Evolutionary conservation across 495 filamentous ascomycete genomes (phyloP).

Genomic region (Haplographium delicatum): DNA sequence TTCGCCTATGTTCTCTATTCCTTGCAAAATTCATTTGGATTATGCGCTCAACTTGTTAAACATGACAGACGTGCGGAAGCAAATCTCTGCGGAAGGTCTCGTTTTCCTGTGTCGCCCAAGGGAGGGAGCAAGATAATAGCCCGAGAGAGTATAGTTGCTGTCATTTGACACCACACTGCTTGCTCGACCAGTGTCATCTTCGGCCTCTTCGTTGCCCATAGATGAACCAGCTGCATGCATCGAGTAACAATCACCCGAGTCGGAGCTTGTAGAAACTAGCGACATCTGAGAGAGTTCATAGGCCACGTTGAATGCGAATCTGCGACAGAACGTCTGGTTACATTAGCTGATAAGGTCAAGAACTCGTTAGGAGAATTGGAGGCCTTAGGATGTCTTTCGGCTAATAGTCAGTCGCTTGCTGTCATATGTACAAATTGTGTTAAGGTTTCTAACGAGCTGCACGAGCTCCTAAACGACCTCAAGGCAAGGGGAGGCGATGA

Average conservation of each 20-base stretch:
- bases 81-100: not conserved
- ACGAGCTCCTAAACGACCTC: no score
- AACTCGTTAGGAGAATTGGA: no score
- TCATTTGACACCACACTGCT: constrained; percentile 25
- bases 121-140: constrained; percentile 7
- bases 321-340: no score
- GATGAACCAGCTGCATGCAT: constrained; percentile 39
- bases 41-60: constrained; percentile 21
- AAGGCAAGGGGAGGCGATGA: no score
- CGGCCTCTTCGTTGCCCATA: constrained; percentile 35
- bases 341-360: no score
- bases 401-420: no score
- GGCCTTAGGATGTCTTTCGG: no score
- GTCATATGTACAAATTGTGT: no score
- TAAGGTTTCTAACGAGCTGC: no score
- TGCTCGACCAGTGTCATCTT: constrained; percentile 29
- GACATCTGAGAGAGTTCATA: constrained; percentile 29
- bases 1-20: constrained; percentile 6
- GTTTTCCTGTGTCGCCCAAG: not conserved
- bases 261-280: not conserved
- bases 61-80: constrained; percentile 21
- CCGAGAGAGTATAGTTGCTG: constrained; percentile 3
- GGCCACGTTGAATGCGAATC: no score
- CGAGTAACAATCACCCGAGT: constrained; percentile 27
- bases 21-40: constrained; percentile 7